Base-by-base conservation (phyloP, 805 yeast genomes). In the Candida ponderosae region DNA sequence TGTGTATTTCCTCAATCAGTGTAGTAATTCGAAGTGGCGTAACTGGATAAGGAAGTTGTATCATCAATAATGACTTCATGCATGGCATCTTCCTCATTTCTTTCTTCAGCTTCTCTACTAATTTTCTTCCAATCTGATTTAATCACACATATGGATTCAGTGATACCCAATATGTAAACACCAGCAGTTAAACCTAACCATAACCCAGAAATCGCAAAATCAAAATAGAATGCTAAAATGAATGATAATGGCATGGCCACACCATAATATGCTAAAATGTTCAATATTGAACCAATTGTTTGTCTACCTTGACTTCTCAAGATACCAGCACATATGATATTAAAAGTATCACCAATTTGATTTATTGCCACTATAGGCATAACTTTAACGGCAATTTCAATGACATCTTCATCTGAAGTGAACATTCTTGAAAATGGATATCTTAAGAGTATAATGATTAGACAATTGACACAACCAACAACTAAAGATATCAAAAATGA, bases 291-390 rank as follows among this genome's bases (percentile, higher is more conserved):
- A 3, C 94, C 94, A 33, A 81, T 66, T 34, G 68, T 71, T 54
- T 85, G 95, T 33, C 78, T 62, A 0, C 90, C 95, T 54, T 81
- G 80, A 2, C 89, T 88, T 41, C 95, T 63, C 40, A 85, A 60
- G 27, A 81, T 69, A 1, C 89, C 93, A 31, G 81, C 77, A 3
- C 86, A 78, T 15, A 82, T 77, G 32, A 81, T 74, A 14, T 84
- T 81, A 15, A 81, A 53, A 4, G 86, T 79, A 55, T 85, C 95
- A 40, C 74, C 70, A 2, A 84, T 57, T 45, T 81, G 87, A 45
- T 80, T 72, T 3, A 78, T 45, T 1, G 88, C 75, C 19, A 83
- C 72, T 33, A 78, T 62, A 2, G 90, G 88, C 50, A 82, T 70
- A 16, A 81, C 60, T 8, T 59, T 53, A 2, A 68, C 66, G n/a